These are phyloP conservation scores for Mycena filopes DNA, from an alignment of 768 basidiomycete species.

Conservation along the genomic window DNA sequence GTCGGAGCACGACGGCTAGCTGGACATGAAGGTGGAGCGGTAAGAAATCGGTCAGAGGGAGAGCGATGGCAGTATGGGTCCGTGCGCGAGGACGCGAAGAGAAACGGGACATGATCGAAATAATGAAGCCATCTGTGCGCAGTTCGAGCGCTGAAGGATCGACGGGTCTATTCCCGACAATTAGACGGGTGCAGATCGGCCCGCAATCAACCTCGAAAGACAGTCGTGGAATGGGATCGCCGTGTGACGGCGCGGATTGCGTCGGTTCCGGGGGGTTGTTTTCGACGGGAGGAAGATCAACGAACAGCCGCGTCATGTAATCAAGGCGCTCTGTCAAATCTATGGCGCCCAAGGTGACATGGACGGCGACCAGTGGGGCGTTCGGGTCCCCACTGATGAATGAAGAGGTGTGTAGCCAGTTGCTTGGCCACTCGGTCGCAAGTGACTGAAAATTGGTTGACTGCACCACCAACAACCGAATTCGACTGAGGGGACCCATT, in stretches of 20 bases:
- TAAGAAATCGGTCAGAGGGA: constrained; percentile 47
- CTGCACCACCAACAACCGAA: constrained; percentile 58
- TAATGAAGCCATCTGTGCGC: constrained; percentile 62
- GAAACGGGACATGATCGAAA: constrained; percentile 57
- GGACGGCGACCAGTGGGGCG: constrained; percentile 63
- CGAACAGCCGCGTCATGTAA: constrained; percentile 55
- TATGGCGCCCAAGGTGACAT: constrained; percentile 54
- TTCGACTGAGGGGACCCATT: constrained; percentile 43
- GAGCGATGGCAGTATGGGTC: constrained; percentile 35
- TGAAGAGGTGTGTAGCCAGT: constrained; percentile 59
- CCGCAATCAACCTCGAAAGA: constrained; percentile 60
- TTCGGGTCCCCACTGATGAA: constrained; percentile 70
- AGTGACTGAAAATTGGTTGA: constrained; percentile 52
- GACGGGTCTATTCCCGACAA: constrained; percentile 55
- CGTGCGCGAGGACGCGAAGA: constrained; percentile 35
- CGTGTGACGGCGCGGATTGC: neutral
- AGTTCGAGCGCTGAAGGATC: constrained; percentile 66
- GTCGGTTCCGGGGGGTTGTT: neutral
- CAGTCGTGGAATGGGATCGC: constrained; percentile 56
- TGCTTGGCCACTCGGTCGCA: constrained; percentile 70
- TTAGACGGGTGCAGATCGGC: constrained; percentile 59
- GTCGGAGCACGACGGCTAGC: constrained; percentile 56
- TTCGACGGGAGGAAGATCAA: constrained; percentile 31
- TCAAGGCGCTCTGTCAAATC: constrained; percentile 66
- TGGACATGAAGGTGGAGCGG: constrained; percentile 57